Conservation (phyloP, 257 asterid species). For the Coffea canephora region DNA sequence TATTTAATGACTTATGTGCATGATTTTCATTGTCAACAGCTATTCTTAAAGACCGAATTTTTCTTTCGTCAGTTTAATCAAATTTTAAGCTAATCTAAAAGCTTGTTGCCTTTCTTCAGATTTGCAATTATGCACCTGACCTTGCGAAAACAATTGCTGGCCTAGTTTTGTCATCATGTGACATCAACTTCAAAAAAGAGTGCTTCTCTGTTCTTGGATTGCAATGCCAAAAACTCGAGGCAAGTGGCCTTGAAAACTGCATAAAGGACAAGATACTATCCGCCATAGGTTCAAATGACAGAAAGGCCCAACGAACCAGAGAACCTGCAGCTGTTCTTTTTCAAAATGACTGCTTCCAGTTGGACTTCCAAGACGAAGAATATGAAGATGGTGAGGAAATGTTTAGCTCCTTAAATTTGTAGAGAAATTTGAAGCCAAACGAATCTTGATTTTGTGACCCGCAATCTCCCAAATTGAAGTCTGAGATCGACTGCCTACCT, state of each 20-base stretch:
- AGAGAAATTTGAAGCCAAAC: not conserved
- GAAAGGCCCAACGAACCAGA: slow-evolving; percentile 34
- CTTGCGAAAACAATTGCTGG: slow-evolving; percentile 79
- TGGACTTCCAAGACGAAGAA: slow-evolving; percentile 37
- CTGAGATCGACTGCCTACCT: not conserved
- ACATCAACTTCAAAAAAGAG: slow-evolving; percentile 60
- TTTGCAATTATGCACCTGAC: slow-evolving; percentile 75
- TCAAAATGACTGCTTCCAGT: slow-evolving; percentile 32
- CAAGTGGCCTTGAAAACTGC: slow-evolving; percentile 44
- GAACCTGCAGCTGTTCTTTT: slow-evolving; percentile 55
- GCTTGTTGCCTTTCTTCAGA: slow-evolving; percentile 35
- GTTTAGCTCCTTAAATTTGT: slow-evolving; percentile 30
- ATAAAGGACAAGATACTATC: slow-evolving; percentile 63
- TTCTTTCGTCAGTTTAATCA: not conserved
- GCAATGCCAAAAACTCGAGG: slow-evolving; percentile 34
- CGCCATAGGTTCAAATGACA: slow-evolving; percentile 49
- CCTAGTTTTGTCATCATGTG: slow-evolving; percentile 65
- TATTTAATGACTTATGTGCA: not conserved
- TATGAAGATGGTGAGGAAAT: slow-evolving; percentile 45
- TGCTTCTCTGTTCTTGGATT: slow-evolving; percentile 72
- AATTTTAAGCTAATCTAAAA: slow-evolving; percentile 1
- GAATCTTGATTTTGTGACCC: not conserved
- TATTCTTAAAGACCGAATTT: not conserved
- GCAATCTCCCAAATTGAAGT: not conserved
- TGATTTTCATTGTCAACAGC: not conserved